These are phyloP conservation scores for Spizellomyces sp. DNA, from an alignment of 192 early-diverging fungal genomes.

Conservation along the genomic window DNA sequence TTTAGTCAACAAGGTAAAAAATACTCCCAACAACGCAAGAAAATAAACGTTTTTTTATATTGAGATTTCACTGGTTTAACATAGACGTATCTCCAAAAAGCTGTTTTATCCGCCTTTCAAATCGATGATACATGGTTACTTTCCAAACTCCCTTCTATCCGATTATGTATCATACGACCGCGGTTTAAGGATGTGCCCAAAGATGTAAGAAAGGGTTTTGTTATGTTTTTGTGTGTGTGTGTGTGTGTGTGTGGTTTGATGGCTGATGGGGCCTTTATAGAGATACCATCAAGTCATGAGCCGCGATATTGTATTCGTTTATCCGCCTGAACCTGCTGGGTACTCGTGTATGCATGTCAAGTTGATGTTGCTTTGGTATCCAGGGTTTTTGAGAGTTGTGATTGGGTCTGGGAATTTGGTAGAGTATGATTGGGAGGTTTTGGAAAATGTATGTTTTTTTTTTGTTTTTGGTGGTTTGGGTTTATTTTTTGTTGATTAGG, in stretches of 20 bases:
- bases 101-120: constrained; percentile 23
- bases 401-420: constrained; percentile 41
- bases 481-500: not conserved
- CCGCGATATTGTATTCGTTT: not conserved
- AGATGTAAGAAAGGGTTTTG: not conserved
- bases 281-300: not conserved
- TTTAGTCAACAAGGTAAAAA: constrained; percentile 16
- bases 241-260: too few species aligned
- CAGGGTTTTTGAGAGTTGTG: constrained; percentile 31
- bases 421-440: constrained; percentile 40
- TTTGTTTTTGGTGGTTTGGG: not conserved
- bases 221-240: not conserved
- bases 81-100: constrained; percentile 8
- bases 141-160: constrained; percentile 13
- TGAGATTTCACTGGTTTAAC: too few species aligned
- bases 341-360: constrained; percentile 34
- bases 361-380: constrained; percentile 29
- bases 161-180: constrained; percentile 9
- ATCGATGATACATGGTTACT: constrained; percentile 25
- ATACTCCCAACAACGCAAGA: not conserved
- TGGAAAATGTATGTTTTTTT: constrained; percentile 35
- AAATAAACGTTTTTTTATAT: too few species aligned
- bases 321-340: not conserved
- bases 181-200: not conserved
- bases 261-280: too few species aligned